Evolutionary conservation across 2,329 filamentous ascomycete species (phyloP).

Genomic region (Colletotrichum euphorbiae): DNA sequence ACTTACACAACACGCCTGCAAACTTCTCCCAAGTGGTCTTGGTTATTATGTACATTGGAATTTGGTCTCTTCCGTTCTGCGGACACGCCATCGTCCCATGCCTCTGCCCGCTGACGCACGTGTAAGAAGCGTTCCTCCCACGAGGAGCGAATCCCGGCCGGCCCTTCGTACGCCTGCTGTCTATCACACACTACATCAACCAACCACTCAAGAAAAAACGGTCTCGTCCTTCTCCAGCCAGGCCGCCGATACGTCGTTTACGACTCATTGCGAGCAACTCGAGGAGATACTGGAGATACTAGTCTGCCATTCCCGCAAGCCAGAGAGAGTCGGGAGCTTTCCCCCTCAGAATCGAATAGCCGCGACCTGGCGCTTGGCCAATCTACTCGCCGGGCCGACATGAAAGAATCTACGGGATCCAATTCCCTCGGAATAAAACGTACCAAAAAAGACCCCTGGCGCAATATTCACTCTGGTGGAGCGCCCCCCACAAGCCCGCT

Average conservation of each 20-base stretch:
- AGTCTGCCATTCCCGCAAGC: neutral
- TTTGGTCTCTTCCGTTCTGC: constrained; percentile 8
- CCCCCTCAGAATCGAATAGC: constrained; percentile 17
- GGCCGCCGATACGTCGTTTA: neutral
- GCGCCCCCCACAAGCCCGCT: constrained; percentile 19
- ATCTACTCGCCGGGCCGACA: constrained; percentile 15
- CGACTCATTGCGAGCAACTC: neutral
- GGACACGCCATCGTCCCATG: constrained; percentile 9
- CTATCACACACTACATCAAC: constrained; percentile 3
- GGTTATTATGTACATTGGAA: neutral
- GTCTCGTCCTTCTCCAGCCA: neutral
- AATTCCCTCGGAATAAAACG: constrained; percentile 20
- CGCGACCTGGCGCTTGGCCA: constrained; percentile 24
- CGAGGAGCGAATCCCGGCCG: constrained; percentile 16
- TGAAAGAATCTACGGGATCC: constrained; percentile 27
- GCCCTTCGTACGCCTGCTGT: constrained; percentile 10
- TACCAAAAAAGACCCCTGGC: constrained; percentile 6
- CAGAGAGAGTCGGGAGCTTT: neutral
- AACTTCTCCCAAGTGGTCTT: neutral
- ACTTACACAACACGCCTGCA: neutral
- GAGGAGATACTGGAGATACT: neutral
- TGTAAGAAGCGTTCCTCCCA: constrained; percentile 14
- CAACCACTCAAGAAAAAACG: neutral
- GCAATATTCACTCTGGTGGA: constrained; percentile 19
- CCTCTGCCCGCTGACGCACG: constrained; percentile 12